Evolutionary conservation across 2,329 filamentous ascomycete species (phyloP), one percentile per base, ranked within the genome.

Genomic region (Aspergillus ochraceus): DNA sequence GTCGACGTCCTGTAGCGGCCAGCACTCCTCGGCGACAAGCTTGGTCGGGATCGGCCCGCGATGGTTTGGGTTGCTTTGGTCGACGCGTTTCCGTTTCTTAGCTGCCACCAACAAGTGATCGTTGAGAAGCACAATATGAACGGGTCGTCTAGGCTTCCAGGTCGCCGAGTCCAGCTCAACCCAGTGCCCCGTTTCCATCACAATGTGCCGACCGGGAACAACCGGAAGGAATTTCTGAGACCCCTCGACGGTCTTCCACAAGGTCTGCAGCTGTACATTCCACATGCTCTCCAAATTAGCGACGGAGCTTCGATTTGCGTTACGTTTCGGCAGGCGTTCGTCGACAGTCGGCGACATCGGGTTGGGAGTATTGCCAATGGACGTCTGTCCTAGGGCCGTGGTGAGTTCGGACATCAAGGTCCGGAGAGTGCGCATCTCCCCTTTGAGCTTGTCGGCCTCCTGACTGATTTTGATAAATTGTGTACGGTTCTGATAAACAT

Each of bases 401-500:
- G 92, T 98, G 58, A 99, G 84, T 66, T 99, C 95, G 2, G 92
- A 88, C 89, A 99, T 97, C 55, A 98, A 83, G 65, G 91, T 91
- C 49, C 91, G 87, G 32, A 99, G 84, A 6, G 91, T 91, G 55
- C 91, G 87, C 95, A 99, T 98, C 76, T 99, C 95, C 57, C 87
- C 87, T 78, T 98, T 98, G 59, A 99, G 86, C 79, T 97, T 97
- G 77, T 99, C 95, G 2, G 96, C 95, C 79, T 99, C 95, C 77
- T 98, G 97, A 74, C 93, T 97, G 76, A 99, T 98, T 77, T 96
- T 96, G 82, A 99, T 98, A 73, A 99, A 99, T 71, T 98, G 95
- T 0, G 92, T 96, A 52, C 95, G 88, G 76, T 99, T 99, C 76
- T 97, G 93, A 77, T 96, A 94, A 54, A 99, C 90, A 77, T 93